Evolutionary conservation across 257 asterid species (phyloP), one percentile per base, ranked within the genome.

Genomic region (Linderniella brevidens): DNA sequence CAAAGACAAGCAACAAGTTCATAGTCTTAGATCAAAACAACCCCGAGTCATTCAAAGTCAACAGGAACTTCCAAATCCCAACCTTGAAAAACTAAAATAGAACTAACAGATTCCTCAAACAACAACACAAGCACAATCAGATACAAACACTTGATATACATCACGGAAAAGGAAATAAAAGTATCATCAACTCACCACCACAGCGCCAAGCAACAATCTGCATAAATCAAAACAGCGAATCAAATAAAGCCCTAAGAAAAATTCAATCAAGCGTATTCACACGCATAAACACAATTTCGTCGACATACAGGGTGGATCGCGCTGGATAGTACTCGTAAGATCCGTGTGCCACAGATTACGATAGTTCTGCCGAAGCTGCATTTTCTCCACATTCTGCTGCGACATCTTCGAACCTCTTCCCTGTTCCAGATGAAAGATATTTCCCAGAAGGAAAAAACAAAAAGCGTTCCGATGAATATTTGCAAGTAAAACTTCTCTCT

Each of bases 261-360:
- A 2, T 37, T 7, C 15, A 65, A 32, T 29, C 11, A 17, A 48
- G 13, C 36, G 13, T 8, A 61, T 17, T 3, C 3, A 15, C 35
- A 17, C 19, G 11, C n/a, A n/a, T n/a, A n/a, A n/a, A n/a, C n/a
- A n/a, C n/a, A 16, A 46, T 17, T 9, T 40, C 4, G 37, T 4
- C 59, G 4, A 59, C 67, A 35, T 63, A 90, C 99, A 77, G 11
- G 99, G 88, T 48, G 94, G 75, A 62, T 85, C 94, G 9, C 74
- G 58, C 55, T 81, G 93, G 13, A 77, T 58, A 11, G 96, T 71
- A 55, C 75, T 53, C 86, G 64, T 71, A 20, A 90, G 99, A 81
- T 90, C 99, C 57, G 95, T 79, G 72, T 90, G 99, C 99, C 99
- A 90, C 29, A 90, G 64, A 52, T 90, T 90, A 19, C 93, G 85